Evolutionary conservation across 2,329 filamentous ascomycete genomes (phyloP).

Genomic region (Pyrenophora graminea): DNA sequence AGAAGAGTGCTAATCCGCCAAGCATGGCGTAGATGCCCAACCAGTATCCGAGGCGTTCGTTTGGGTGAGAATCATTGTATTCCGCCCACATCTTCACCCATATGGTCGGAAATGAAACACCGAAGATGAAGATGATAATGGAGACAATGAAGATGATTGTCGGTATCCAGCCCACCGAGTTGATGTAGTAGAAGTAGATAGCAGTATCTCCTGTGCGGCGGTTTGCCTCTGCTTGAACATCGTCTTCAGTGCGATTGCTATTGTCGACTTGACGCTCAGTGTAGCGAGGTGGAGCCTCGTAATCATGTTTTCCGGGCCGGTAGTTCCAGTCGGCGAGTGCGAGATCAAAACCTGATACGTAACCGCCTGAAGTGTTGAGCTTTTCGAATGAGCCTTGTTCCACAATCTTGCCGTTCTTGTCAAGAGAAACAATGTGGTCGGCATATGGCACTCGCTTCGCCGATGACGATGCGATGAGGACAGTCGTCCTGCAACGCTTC

Average conservation of each 20-base stretch:
- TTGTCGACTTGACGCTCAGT: constrained; percentile 25
- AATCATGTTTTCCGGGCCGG: constrained; percentile 32
- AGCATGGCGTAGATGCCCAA: constrained; percentile 40
- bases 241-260: constrained; percentile 34
- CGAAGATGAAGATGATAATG: constrained; percentile 42
- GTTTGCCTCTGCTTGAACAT: constrained; percentile 38
- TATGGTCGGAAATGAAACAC: constrained; percentile 42
- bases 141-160: constrained; percentile 38
- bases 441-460: constrained; percentile 45
- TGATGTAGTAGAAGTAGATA: constrained; percentile 42
- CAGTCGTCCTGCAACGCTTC: constrained; percentile 43
- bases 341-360: constrained; percentile 44
- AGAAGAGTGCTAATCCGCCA: constrained; percentile 32
- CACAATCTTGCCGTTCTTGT: constrained; percentile 37
- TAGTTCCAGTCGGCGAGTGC: constrained; percentile 39
- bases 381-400: constrained; percentile 50
- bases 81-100: constrained; percentile 58
- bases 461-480: constrained; percentile 42
- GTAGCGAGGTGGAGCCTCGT: constrained; percentile 39
- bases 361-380: constrained; percentile 37
- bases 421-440: constrained; percentile 51
- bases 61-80: constrained; percentile 47
- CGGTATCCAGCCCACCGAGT: constrained; percentile 36
- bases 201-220: constrained; percentile 39
- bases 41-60: constrained; percentile 42